Evolutionary conservation across 2,329 filamentous ascomycete species (phyloP), one percentile per base, ranked within the genome.

Genomic region (Alternaria brassicae): DNA sequence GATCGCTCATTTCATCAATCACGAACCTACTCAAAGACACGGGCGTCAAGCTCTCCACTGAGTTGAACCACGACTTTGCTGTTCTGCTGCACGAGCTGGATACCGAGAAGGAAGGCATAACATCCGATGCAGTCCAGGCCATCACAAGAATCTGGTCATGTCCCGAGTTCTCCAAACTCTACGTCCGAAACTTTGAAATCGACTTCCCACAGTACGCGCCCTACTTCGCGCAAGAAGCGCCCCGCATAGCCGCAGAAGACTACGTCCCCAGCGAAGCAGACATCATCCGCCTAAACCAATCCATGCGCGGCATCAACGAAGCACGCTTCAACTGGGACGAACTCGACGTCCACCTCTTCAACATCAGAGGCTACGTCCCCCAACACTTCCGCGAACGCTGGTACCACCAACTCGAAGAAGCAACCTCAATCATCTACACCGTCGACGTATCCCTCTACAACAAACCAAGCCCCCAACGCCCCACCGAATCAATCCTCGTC

Each of bases 321-420:
- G 55, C 76, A 9, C 73, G 75, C 40, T 77, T 77, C 60, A 64
- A 64, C 34, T 77, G 75, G 75, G 73, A 75, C 47, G 73, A 75
- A 47, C 61, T 77, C 1, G 71, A 71, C 25, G 68, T 77, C 5
- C 75, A 76, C 45, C 66, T 77, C 2, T 77, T 77, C 67, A 76
- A 75, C 61, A 72, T 77, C 54, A 70, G 63, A 23, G 72, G 72
- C 44, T 71, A 67, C 54, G 67, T 75, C 9, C 70, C 72, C 1
- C 63, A 69, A 32, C 70, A 73, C 40, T 76, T 77, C 56, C 68
- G 69, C 7, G 73, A 72, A 30, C 73, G 74, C 30, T 77, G 75
- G 75, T 72, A 75, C 55, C 75, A 77, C 41, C 75, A 77, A 48
- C 70, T 77, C 52, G 75, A 77, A 51, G 69, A 68, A 23, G 69